Percentiles rank a stretch among this genome's conserved stretches.
These are phyloP conservation scores for Inonotus hispidus DNA, from an alignment of 1,284 basidiomycete genomes.

Conservation along the genomic window DNA sequence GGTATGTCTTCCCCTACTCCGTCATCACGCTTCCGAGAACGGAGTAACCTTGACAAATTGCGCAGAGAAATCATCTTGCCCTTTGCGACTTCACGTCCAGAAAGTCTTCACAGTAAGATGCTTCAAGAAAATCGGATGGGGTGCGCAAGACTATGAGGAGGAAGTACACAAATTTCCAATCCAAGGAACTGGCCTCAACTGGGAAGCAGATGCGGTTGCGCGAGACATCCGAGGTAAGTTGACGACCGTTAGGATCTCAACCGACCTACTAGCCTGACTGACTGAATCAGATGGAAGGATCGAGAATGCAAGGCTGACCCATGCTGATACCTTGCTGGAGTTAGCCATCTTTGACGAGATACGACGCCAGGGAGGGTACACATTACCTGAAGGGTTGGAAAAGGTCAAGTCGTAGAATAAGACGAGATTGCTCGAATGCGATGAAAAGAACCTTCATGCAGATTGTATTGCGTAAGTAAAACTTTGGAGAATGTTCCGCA, in stretches of 20 bases:
- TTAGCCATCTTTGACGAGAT: constrained; percentile 18
- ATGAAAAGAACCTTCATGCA: neutral
- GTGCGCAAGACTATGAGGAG: constrained; percentile 21
- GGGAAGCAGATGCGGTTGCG: constrained; percentile 34
- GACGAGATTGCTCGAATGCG: neutral
- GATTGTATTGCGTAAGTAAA: no score
- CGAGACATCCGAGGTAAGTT: constrained; percentile 31
- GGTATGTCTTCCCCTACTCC: constrained; percentile 10
- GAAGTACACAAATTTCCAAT: constrained; percentile 25
- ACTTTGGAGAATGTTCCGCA: no score
- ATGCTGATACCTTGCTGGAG: constrained; percentile 15
- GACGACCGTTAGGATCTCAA: neutral
- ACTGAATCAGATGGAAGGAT: constrained; percentile 12
- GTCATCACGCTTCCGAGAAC: constrained; percentile 1
- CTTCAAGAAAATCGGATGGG: constrained; percentile 24
- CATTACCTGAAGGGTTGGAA: constrained; percentile 16
- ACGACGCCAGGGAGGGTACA: constrained; percentile 17
- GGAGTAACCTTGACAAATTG: neutral
- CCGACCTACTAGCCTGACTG: neutral
- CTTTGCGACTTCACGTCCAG: constrained; percentile 21
- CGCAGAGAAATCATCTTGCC: constrained; percentile 22
- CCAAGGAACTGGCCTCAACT: constrained; percentile 26
- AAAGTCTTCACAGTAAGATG: constrained; percentile 25
- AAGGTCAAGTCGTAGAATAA: constrained; percentile 6
- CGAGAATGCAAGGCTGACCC: constrained; percentile 17